A percentile compares a stretch with the other conserved stretches of the same genome.
Conservation (phyloP, 805 yeast species). For the Ogataea populi-albae region DNA sequence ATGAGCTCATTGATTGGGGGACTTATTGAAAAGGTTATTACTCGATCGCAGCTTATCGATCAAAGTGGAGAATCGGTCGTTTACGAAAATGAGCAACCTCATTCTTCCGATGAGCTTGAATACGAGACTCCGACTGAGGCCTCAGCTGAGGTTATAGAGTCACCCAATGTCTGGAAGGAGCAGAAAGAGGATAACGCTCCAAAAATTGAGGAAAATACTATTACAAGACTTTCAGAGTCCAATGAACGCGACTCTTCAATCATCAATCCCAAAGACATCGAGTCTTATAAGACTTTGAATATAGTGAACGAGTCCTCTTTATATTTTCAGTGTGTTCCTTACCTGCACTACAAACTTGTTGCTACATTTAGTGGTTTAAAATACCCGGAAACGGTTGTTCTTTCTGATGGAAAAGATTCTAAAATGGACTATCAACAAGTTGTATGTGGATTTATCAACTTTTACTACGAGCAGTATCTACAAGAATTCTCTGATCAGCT, state of each 20-base stretch:
- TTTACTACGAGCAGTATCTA: constrained; percentile 35
- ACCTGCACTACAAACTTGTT: constrained; percentile 28
- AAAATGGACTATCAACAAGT: constrained; percentile 31
- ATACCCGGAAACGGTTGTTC: constrained; percentile 26
- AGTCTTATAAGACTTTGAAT: constrained; percentile 19
- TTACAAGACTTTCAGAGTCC: no score
- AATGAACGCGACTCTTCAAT: no score
- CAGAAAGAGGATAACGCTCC: no score
- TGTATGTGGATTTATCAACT: constrained; percentile 32
- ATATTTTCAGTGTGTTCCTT: constrained; percentile 37
- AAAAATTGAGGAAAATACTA: no score
- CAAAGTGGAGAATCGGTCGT: constrained; percentile 25
- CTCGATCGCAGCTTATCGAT: constrained; percentile 34
- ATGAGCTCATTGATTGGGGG: constrained; percentile 35
- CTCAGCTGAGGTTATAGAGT: no score
- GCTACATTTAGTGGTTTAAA: constrained; percentile 20
- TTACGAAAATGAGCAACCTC: not conserved
- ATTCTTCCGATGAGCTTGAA: no score
- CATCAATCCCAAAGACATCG: constrained; percentile 1
- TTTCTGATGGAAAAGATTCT: constrained; percentile 6
- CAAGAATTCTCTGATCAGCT: constrained; percentile 33
- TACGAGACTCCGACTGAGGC: no score
- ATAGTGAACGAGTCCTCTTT: constrained; percentile 34
- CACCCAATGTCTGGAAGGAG: no score
- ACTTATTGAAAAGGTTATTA: constrained; percentile 30